phyloP scores from a whole-genome alignment of 2,329 filamentous ascomycete genomes.

The Clonostachys rhizophaga region DNA sequence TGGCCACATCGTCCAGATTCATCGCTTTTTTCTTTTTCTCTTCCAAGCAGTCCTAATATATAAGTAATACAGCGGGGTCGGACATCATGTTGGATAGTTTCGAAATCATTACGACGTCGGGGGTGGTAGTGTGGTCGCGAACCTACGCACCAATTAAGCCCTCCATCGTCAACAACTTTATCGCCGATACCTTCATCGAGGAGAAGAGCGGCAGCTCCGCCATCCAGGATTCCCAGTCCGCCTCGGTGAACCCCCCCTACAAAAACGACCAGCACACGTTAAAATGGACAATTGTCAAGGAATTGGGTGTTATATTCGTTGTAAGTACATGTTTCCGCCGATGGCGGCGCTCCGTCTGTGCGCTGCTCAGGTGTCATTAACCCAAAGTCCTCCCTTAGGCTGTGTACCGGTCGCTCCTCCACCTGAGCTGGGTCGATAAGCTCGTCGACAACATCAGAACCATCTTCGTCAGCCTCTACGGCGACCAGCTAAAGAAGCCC shows the following conservation, averaged over 20 bases:
- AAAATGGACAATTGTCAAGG: conserved; percentile 90
- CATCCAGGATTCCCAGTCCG: conserved; percentile 53
- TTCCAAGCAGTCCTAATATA: not conserved
- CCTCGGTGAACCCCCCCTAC: conserved; percentile 67
- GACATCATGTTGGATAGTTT: conserved; percentile 85
- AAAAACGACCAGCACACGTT: conserved; percentile 90
- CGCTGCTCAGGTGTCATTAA: not conserved
- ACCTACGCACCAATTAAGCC: conserved; percentile 76
- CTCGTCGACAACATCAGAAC: conserved; percentile 92
- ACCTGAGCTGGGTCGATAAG: conserved; percentile 95
- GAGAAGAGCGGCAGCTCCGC: conserved; percentile 68
- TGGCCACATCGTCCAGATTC: not conserved
- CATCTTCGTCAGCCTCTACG: conserved; percentile 87
- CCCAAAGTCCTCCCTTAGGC: conserved; percentile 49
- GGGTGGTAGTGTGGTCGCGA: conserved; percentile 94
- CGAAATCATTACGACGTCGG: conserved; percentile 92
- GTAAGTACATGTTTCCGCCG: conserved; percentile 33
- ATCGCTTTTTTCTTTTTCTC: conserved; percentile 1
- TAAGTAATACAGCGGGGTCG: not conserved
- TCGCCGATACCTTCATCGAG: conserved; percentile 96
- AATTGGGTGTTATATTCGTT: conserved; percentile 92
- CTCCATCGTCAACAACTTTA: conserved; percentile 87
- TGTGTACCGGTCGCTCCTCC: conserved; percentile 92
- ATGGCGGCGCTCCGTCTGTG: not conserved
- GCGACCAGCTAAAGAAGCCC: conserved; percentile 76